Conservation (phyloP, 164 flowering plant genomes). For the Piper longum region DNA sequence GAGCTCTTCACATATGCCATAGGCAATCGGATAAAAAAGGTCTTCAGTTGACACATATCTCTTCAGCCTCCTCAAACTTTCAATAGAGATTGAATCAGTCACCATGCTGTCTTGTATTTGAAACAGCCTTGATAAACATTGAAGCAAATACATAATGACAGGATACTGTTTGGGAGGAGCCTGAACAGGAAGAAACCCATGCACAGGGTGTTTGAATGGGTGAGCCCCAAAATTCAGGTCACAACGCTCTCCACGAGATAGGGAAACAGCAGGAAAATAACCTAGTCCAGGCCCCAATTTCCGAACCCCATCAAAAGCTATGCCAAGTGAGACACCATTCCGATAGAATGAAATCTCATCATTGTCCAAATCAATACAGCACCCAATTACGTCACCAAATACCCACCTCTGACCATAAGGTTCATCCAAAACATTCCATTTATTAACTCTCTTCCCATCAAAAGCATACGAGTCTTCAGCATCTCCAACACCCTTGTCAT, state of each 20-base stretch:
- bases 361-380: slow-evolving; percentile 78
- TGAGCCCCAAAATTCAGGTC: slow-evolving; percentile 75
- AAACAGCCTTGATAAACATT: slow-evolving; percentile 54
- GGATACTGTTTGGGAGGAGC: slow-evolving; percentile 31
- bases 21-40: slow-evolving; percentile 45
- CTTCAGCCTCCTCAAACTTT: slow-evolving; percentile 59
- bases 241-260: slow-evolving; percentile 87
- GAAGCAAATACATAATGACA: slow-evolving; percentile 33
- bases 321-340: slow-evolving; percentile 80
- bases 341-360: slow-evolving; percentile 69
- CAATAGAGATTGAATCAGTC: slow-evolving; percentile 38
- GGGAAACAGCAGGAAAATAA: slow-evolving; percentile 83
- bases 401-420: slow-evolving; percentile 91
- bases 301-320: slow-evolving; percentile 58
- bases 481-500: slow-evolving; percentile 85
- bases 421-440: slow-evolving; percentile 75
- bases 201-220: slow-evolving; percentile 61
- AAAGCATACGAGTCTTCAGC: slow-evolving; percentile 92
- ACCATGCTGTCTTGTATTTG: slow-evolving; percentile 35
- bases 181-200: slow-evolving; percentile 68
- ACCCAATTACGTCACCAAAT: slow-evolving; percentile 87
- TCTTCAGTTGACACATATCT: slow-evolving; percentile 58
- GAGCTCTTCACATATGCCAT: slow-evolving; percentile 50
- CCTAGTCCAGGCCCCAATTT: slow-evolving; percentile 71
- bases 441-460: slow-evolving; percentile 80